Base-by-base conservation (phyloP, 768 basidiomycete genomes). In the Suillus subluteus region DNA sequence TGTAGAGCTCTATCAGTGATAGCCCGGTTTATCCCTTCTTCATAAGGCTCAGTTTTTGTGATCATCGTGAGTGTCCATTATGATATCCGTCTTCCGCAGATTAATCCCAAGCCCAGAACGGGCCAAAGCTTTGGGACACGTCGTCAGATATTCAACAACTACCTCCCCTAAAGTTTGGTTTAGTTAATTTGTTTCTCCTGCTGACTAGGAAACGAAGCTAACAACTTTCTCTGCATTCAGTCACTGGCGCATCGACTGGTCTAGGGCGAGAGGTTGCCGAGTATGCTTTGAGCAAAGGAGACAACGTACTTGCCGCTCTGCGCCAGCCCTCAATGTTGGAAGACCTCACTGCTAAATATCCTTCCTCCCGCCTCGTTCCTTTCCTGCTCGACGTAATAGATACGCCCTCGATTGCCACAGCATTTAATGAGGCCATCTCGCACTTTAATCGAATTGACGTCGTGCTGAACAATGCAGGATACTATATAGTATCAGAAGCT, bases 401-500 rank as follows among this genome's bases (percentile, higher is more conserved):
- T 4, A 52, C 68, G 1, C 64, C 68, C 6, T 77, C 81, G 0
- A 77, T 84, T 65, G 58, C 65, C 6, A 65, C 70, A 26, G 82
- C 79, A 13, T 85, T 86, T 66, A 67, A 69, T 1, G 65, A 71
- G 50, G 76, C 80, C 0, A 71, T 76, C 46, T 68, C 72, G 5
- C 65, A 71, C 13, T 84, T 84, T 70, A 77, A 77, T 4, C 71
- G 81, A 30, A 66, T 84, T 12, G 84, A 84, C 64, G 78, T 84
- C 46, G 83, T 85, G 15, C 74, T 81, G 63, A 83, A 80, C 64
- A 86, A 85, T 62, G 83, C 83, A 62, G 75, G 70, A 58, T 77
- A 72, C 65, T 74, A 62, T 2, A 70, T 76, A 4, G 63, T 79
- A 23, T 76, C 70, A 3, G 83, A 96, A 91, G 79, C 95, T 91